These are phyloP conservation scores for Apophysomyces ossiformis DNA, from an alignment of 371 early-diverging fungal genomes.

Conservation along the genomic window DNA sequence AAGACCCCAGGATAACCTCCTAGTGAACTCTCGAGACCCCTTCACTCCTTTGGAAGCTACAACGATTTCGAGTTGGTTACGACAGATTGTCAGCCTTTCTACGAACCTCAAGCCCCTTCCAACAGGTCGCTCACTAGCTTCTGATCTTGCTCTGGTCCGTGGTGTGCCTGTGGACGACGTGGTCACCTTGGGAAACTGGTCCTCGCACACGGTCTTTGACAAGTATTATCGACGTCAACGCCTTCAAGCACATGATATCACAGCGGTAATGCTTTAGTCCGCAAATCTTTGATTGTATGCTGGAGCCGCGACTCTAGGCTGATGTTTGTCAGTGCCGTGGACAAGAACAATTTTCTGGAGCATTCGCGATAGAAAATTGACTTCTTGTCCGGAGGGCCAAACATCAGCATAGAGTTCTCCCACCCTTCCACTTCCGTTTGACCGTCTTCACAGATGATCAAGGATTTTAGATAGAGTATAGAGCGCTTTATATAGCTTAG, in stretches of 20 bases:
- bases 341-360: too few relatives aligned
- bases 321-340: not conserved
- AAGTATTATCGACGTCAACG: constrained; percentile 10
- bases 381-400: too few relatives aligned
- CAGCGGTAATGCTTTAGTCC: not conserved
- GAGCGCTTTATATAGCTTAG: not conserved
- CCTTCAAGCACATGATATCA: constrained; percentile 4
- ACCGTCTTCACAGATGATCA: not conserved
- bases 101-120: constrained; percentile 5
- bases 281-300: not conserved
- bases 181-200: constrained; percentile 20
- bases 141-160: constrained; percentile 5
- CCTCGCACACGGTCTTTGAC: constrained; percentile 11
- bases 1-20: not conserved
- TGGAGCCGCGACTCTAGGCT: not conserved
- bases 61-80: not conserved
- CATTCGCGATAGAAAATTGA: too few relatives aligned
- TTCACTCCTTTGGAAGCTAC: not conserved
- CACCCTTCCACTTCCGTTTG: not conserved
- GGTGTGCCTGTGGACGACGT: constrained; percentile 17
- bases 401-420: not conserved
- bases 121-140: constrained; percentile 17
- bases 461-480: not conserved
- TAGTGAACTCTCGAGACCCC: not conserved
- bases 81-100: not conserved